These are phyloP conservation scores for Cardamine chenopodiifolia DNA, from an alignment of 345 rosid genomes.

Conservation along the genomic window DNA sequence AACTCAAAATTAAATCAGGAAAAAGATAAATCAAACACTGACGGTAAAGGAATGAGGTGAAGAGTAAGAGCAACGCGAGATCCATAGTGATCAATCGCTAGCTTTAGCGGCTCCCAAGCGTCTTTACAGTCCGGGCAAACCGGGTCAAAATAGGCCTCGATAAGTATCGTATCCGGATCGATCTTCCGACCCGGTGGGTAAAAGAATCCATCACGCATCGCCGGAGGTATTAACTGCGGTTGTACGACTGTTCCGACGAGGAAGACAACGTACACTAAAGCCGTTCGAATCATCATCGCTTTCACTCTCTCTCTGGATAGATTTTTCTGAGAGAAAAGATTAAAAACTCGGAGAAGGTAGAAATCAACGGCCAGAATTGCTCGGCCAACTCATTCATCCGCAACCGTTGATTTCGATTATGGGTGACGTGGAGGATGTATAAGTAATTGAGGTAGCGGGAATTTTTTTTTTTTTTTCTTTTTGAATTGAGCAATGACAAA, in stretches of 20 bases:
- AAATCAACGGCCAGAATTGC: conserved; percentile 15
- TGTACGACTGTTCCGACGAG: conserved; percentile 24
- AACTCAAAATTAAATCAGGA: not conserved
- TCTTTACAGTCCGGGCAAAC: conserved; percentile 88
- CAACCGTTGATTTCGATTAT: conserved; percentile 14
- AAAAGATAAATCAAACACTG: conserved; percentile 40
- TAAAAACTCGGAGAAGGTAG: not conserved
- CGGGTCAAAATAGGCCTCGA: conserved; percentile 91
- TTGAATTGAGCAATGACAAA: conserved; percentile 33
- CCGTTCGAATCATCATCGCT: conserved; percentile 31
- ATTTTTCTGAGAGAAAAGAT: not conserved
- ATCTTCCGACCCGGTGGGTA: conserved; percentile 48
- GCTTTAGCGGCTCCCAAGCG: conserved; percentile 81
- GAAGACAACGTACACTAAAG: conserved; percentile 30
- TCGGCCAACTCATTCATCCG: not conserved
- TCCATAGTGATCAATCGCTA: conserved; percentile 64
- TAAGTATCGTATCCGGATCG: conserved; percentile 50
- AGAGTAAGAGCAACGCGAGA: conserved; percentile 57
- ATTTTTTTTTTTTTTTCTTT: not conserved
- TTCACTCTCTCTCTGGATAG: conserved; percentile 20
- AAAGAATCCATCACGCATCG: conserved; percentile 72
- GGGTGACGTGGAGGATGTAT: conserved; percentile 22
- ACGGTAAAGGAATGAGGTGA: conserved; percentile 94
- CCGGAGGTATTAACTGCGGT: conserved; percentile 80
- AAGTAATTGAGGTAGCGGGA: conserved; percentile 13